A percentile compares a stretch with the other conserved stretches of the same genome.
These are phyloP conservation scores for Lecanicillium sp. DNA, from an alignment of 2,329 filamentous ascomycete species.

Conservation along the genomic window DNA sequence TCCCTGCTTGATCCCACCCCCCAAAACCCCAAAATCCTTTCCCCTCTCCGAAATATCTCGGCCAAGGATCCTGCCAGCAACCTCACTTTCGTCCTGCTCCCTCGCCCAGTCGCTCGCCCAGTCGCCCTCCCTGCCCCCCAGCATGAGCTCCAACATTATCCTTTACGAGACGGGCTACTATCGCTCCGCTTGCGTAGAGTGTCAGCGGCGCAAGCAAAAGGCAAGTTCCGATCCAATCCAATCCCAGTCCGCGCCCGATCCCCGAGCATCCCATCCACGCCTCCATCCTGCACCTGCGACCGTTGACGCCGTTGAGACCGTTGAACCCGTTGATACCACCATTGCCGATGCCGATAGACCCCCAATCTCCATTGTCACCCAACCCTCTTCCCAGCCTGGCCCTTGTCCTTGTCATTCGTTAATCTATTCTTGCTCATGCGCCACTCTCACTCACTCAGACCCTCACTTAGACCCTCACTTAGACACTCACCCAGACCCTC, in stretches of 20 bases:
- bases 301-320: too few species aligned
- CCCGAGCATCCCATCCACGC: too few species aligned
- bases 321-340: neutral
- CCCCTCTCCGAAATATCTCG: conserved; percentile 11
- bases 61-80: conserved; percentile 7
- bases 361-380: neutral
- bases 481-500: too few species aligned
- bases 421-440: too few species aligned
- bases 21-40: neutral
- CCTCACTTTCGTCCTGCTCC: neutral
- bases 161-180: conserved; percentile 18
- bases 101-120: neutral
- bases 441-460: too few species aligned
- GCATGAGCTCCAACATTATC: conserved; percentile 14
- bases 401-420: too few species aligned
- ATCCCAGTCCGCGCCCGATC: neutral
- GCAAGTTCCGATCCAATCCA: conserved; percentile 18
- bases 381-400: too few species aligned
- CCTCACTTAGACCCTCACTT: too few species aligned
- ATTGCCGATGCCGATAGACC: neutral
- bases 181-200: conserved; percentile 38
- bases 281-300: too few species aligned
- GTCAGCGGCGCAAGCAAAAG: conserved; percentile 35
- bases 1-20: too few species aligned
- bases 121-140: neutral